Evolutionary conservation across 345 rosid species (phyloP).

Genomic region (Populus nigra): DNA sequence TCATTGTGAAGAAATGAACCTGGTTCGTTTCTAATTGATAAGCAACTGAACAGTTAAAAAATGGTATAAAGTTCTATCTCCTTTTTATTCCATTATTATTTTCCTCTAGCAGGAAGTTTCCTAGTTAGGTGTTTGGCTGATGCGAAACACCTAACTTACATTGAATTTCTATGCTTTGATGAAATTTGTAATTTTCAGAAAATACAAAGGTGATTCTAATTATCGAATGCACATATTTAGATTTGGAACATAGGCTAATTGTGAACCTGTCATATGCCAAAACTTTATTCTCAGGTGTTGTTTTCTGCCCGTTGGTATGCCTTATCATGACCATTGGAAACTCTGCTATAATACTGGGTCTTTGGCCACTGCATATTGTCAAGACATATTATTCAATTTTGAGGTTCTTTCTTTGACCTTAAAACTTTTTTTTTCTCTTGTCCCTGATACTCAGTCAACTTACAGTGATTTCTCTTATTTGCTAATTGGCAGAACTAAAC

Average conservation of each 20-base stretch:
- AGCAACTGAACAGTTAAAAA: too few relatives aligned
- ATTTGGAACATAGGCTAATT: neutral
- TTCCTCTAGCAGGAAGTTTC: neutral
- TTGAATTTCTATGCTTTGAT: neutral
- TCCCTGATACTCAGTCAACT: neutral
- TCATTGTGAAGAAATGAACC: too few relatives aligned
- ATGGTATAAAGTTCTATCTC: neutral
- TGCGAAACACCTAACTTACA: neutral
- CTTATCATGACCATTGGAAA: slow-evolving; percentile 67
- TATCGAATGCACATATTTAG: neutral
- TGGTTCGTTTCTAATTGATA: too few relatives aligned
- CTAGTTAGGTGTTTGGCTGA: slow-evolving; percentile 1
- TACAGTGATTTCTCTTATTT: slow-evolving; percentile 21
- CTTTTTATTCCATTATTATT: neutral
- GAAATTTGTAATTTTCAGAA: neutral
- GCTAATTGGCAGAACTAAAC: slow-evolving; percentile 59
- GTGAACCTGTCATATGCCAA: neutral
- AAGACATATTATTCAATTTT: slow-evolving; percentile 69
- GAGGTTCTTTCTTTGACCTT: slow-evolving; percentile 50
- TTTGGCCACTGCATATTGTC: slow-evolving; percentile 54
- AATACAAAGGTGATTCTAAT: slow-evolving; percentile 6
- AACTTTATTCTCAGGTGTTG: slow-evolving; percentile 47
- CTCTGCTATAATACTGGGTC: slow-evolving; percentile 63
- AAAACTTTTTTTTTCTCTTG: slow-evolving; percentile 5
- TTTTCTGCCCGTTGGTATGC: slow-evolving; percentile 69